These are phyloP conservation scores for Favolaschia claudopus DNA, from an alignment of 768 basidiomycete species.

Conservation along the genomic window DNA sequence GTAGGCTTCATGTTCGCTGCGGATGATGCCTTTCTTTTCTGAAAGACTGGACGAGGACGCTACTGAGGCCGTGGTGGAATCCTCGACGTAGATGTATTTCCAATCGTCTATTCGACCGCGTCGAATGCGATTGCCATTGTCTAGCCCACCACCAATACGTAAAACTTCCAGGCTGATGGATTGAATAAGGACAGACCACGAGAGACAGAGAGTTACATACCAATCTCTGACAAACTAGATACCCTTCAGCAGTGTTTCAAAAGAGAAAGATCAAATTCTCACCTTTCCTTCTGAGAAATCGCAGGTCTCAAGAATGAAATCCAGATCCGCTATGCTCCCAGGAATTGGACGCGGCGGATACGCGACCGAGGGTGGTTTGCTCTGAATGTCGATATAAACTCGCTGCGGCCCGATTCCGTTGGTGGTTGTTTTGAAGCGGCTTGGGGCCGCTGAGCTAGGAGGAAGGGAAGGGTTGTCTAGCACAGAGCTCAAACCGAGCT, in stretches of 20 bases:
- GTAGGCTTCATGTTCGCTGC: constrained; percentile 43
- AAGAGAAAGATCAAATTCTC: constrained; percentile 22
- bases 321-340: constrained; percentile 88
- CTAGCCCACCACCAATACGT: constrained; percentile 86
- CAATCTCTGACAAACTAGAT: constrained; percentile 97
- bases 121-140: constrained; percentile 78
- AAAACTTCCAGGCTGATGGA: constrained; percentile 74
- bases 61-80: constrained; percentile 28
- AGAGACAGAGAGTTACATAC: neutral
- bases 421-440: constrained; percentile 63
- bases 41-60: constrained; percentile 23
- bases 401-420: constrained; percentile 81
- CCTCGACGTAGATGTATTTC: constrained; percentile 89
- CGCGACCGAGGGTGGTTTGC: constrained; percentile 66
- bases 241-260: constrained; percentile 6
- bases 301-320: constrained; percentile 89
- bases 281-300: constrained; percentile 87
- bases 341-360: constrained; percentile 90
- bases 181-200: neutral
- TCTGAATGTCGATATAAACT: constrained; percentile 77
- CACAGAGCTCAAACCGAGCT: constrained; percentile 61
- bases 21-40: constrained; percentile 21
- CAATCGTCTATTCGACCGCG: constrained; percentile 81
- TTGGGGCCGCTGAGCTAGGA: constrained; percentile 45
- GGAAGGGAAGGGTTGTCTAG: constrained; percentile 82